phyloP scores from a whole-genome alignment of 1,284 basidiomycete species.

The Trichosporon coremiiforme region DNA sequence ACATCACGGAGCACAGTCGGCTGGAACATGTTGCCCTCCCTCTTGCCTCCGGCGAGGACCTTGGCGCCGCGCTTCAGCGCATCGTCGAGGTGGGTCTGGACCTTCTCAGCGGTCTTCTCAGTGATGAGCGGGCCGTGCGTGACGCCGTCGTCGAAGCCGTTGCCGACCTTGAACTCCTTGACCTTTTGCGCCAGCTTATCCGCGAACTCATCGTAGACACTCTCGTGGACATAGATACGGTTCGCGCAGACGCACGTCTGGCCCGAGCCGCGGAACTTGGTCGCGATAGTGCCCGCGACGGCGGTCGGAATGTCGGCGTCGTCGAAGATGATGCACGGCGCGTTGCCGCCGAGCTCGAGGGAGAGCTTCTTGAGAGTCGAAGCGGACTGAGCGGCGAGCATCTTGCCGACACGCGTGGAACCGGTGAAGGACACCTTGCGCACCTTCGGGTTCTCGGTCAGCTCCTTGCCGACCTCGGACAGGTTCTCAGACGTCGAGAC shows the following conservation, averaged over 20 bases:
- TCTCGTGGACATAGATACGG: slow-evolving; percentile 53
- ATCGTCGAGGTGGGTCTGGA: slow-evolving; percentile 81
- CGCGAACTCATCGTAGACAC: slow-evolving; percentile 56
- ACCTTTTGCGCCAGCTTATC: slow-evolving; percentile 60
- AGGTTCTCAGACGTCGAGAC: slow-evolving; percentile 63
- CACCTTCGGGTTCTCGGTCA: slow-evolving; percentile 50
- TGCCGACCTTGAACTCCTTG: slow-evolving; percentile 84
- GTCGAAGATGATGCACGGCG: slow-evolving; percentile 72
- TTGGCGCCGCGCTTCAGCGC: slow-evolving; percentile 81
- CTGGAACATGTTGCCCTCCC: slow-evolving; percentile 70
- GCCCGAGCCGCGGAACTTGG: slow-evolving; percentile 90
- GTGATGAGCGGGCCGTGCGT: slow-evolving; percentile 97
- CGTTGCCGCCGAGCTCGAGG: slow-evolving; percentile 63
- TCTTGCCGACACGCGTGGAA: slow-evolving; percentile 86
- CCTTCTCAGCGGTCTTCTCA: slow-evolving; percentile 80
- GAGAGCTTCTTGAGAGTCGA: slow-evolving; percentile 90
- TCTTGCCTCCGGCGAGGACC: slow-evolving; percentile 82
- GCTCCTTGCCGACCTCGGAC: slow-evolving; percentile 51
- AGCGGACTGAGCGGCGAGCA: slow-evolving; percentile 79
- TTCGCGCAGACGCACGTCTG: slow-evolving; percentile 69
- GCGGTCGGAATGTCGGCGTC: slow-evolving; percentile 94
- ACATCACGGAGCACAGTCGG: slow-evolving; percentile 91
- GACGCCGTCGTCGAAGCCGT: slow-evolving; percentile 76
- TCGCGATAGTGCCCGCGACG: slow-evolving; percentile 82
- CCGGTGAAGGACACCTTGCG: slow-evolving; percentile 89